phyloP scores from a whole-genome alignment of 2,329 filamentous ascomycete genomes.

The Phialophora tarda region DNA sequence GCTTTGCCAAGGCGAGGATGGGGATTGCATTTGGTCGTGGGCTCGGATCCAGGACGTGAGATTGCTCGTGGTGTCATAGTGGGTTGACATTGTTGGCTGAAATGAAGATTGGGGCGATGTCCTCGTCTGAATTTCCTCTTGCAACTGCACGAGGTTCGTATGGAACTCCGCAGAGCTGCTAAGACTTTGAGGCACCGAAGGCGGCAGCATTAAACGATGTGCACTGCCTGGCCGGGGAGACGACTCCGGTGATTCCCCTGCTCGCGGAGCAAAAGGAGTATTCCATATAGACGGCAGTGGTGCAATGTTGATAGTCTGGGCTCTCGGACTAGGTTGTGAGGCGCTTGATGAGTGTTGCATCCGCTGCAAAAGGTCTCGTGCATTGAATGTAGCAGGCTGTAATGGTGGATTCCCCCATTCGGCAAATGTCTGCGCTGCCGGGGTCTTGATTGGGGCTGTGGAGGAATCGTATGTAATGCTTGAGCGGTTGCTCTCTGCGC shows the following conservation, averaged over 20 bases:
- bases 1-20: constrained; percentile 25
- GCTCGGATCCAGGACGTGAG: constrained; percentile 17
- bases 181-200: constrained; percentile 1
- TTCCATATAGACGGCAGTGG: constrained; percentile 53
- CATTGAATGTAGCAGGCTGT: constrained; percentile 23
- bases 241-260: constrained; percentile 49
- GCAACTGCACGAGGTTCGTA: constrained; percentile 17
- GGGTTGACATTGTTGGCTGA: constrained; percentile 27
- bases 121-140: constrained; percentile 30
- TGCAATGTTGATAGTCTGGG: constrained; percentile 28
- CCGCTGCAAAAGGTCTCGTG: constrained; percentile 33
- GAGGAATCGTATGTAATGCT: not conserved
- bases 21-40: constrained; percentile 19
- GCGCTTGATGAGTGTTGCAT: constrained; percentile 30
- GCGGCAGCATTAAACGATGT: constrained; percentile 14
- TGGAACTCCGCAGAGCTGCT: constrained; percentile 27
- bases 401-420: constrained; percentile 7
- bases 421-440: constrained; percentile 13
- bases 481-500: constrained; percentile 4
- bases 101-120: constrained; percentile 30
- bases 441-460: constrained; percentile 11
- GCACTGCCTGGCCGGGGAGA: constrained; percentile 45
- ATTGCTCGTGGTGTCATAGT: constrained; percentile 20
- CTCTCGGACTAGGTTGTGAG: constrained; percentile 18
- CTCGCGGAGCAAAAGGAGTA: constrained; percentile 52